Evolutionary conservation across 2,329 filamentous ascomycete genomes (phyloP).

Genomic region (Fusarium pseudoanthophilum): DNA sequence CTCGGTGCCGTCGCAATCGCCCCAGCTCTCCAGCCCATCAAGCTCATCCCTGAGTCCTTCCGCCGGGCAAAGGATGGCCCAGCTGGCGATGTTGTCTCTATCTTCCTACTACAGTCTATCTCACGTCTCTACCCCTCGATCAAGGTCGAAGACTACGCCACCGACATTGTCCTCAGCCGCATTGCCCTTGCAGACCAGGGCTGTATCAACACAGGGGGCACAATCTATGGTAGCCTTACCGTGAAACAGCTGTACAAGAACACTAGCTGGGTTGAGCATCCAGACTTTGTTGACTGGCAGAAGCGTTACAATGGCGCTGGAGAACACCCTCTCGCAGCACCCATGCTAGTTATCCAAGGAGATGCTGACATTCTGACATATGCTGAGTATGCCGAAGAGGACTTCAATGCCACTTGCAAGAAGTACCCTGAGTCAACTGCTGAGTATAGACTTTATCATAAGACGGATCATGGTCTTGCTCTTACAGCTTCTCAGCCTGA

Average conservation of each 20-base stretch:
- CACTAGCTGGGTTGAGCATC: conserved; percentile 12
- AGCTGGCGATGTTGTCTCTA: conserved; percentile 18
- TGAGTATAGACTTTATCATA: neutral
- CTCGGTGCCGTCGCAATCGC: conserved; percentile 4
- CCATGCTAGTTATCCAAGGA: conserved; percentile 18
- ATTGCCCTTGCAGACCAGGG: conserved; percentile 12
- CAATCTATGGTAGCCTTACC: neutral
- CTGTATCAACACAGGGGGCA: neutral
- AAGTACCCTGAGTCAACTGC: neutral
- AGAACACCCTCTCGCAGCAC: conserved; percentile 6
- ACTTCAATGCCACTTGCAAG: conserved; percentile 14
- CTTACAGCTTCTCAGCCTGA: neutral
- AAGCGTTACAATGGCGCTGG: conserved; percentile 21
- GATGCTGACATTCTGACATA: conserved; percentile 14
- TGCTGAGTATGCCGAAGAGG: neutral
- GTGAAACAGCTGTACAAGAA: conserved; percentile 13
- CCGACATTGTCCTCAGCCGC: neutral
- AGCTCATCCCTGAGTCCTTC: conserved; percentile 23
- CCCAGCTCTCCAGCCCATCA: conserved; percentile 14
- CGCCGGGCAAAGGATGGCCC: conserved; percentile 2
- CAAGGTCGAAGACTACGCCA: conserved; percentile 11
- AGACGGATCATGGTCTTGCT: neutral
- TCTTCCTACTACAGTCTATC: conserved; percentile 3
- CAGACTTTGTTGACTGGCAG: conserved; percentile 16
- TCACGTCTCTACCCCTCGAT: neutral